Conservation (phyloP, 805 yeast species). For the Wickerhamomyces rabaulensis region DNA sequence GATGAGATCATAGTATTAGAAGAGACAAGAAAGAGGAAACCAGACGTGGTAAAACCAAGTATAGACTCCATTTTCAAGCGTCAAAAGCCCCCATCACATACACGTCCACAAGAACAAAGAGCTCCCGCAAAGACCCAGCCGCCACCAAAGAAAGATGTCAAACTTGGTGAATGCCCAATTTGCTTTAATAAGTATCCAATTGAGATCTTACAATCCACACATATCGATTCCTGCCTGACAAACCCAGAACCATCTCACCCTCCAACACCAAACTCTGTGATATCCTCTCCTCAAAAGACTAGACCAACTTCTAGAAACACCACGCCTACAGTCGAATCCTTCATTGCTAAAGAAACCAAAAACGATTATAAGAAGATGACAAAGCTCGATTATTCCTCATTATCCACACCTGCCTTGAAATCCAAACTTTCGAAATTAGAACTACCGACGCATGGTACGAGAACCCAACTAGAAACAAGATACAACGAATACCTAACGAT, state of each 20-base stretch:
- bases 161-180: constrained; percentile 57
- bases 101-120: constrained; percentile 4
- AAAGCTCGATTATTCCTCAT: constrained; percentile 57
- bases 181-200: constrained; percentile 50
- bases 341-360: constrained; percentile 26
- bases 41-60: constrained; percentile 6
- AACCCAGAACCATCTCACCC: constrained; percentile 25
- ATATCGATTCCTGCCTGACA: constrained; percentile 52
- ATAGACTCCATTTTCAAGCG: constrained; percentile 15
- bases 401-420: constrained; percentile 55
- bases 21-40: constrained; percentile 20
- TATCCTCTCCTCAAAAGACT: constrained; percentile 1
- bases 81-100: constrained; percentile 1
- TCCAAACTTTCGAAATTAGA: constrained; percentile 50
- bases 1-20: constrained; percentile 27
- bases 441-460: constrained; percentile 58
- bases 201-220: constrained; percentile 45
- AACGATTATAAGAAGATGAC: constrained; percentile 41
- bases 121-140: neutral
- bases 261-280: constrained; percentile 25
- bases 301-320: constrained; percentile 3
- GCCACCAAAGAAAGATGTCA: neutral
- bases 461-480: constrained; percentile 59
- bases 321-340: constrained; percentile 17
- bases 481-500: constrained; percentile 72